phyloP scores from a whole-genome alignment of 345 rosid species.

The Brassica napus region Da-Ae NC_063434.1:25828501-25829000 shows the following conservation, averaged over 20 bases:
- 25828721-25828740: constrained; percentile 42
- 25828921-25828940: constrained; percentile 58
- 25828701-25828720: constrained; percentile 58
- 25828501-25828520: neutral
- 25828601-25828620: constrained; percentile 69
- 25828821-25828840: constrained; percentile 61
- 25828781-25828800: constrained; percentile 42
- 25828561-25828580: constrained; percentile 67
- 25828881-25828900: constrained; percentile 80
- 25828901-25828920: constrained; percentile 72
- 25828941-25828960: constrained; percentile 56
- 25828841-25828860: constrained; percentile 53
- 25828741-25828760: neutral
- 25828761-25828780: neutral
- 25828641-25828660: constrained; percentile 73
- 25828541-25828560: constrained; percentile 32
- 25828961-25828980: constrained; percentile 54
- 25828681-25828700: constrained; percentile 69
- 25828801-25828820: constrained; percentile 62
- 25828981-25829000: constrained; percentile 53
- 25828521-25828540: neutral
- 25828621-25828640: constrained; percentile 63
- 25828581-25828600: constrained; percentile 77
- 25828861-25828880: constrained; percentile 61
- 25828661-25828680: constrained; percentile 62